These are phyloP conservation scores for Phytophthora meadii DNA, from an alignment of 352 stramenopile genomes.

Conservation along the genomic window DNA sequence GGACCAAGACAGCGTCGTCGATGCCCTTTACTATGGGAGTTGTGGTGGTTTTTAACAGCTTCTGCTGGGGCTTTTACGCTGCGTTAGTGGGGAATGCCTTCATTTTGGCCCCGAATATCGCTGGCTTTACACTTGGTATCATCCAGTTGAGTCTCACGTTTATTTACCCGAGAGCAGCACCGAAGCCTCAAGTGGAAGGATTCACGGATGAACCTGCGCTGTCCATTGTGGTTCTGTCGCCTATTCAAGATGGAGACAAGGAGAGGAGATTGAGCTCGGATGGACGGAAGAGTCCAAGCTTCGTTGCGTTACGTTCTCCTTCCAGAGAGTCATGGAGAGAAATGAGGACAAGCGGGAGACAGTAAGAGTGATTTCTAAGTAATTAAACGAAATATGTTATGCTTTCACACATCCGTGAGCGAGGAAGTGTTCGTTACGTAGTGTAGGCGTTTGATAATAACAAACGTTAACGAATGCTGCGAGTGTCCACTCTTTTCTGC, in stretches of 20 bases:
- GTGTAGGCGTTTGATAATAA: neutral
- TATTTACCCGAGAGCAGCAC: conserved; percentile 43
- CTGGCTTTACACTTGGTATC: conserved; percentile 30
- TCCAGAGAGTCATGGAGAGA: conserved; percentile 15
- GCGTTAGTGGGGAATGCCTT: conserved; percentile 41
- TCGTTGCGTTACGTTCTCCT: conserved; percentile 25
- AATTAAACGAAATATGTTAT: conserved; percentile 6
- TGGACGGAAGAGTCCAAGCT: conserved; percentile 15
- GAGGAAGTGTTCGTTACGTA: neutral
- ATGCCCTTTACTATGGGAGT: conserved; percentile 58
- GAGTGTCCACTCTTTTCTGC: conserved; percentile 2
- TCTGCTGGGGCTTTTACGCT: conserved; percentile 53
- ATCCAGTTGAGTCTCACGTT: conserved; percentile 52
- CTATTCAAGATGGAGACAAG: conserved; percentile 29
- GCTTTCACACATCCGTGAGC: no score
- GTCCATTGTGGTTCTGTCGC: conserved; percentile 21
- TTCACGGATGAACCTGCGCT: conserved; percentile 11
- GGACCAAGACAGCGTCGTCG: conserved; percentile 47
- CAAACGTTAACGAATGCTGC: conserved; percentile 18
- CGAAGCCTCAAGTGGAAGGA: conserved; percentile 22
- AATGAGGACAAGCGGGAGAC: conserved; percentile 9
- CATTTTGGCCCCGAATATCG: conserved; percentile 42
- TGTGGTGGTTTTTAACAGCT: conserved; percentile 53
- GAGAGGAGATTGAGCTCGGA: conserved; percentile 9
- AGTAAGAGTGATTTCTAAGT: conserved; percentile 9